Base-by-base conservation (phyloP, 2,329 filamentous ascomycete species). In the Microsporum canis region DNA sequence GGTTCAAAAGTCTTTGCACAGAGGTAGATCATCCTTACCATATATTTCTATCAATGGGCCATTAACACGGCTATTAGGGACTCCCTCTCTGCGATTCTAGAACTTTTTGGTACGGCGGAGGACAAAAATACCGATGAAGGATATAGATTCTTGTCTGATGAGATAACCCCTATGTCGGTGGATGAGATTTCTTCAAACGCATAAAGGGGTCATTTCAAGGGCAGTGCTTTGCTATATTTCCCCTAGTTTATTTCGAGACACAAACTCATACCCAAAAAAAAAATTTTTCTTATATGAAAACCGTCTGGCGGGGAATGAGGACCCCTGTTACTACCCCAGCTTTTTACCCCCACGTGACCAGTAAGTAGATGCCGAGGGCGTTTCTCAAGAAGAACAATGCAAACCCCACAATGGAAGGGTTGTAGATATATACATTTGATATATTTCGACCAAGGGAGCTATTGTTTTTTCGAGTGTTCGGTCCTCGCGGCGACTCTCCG, bases 1-100 rank as follows among this genome's bases (percentile, higher is more conserved):
- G 67, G 68, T 0, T 63, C 66, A 0, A 62, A 66, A 0, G 65
- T 63, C 17, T 49, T 71, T 31, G 36, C 60, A 10, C 17, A 47
- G n/a, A 60, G 64, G 58, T 58, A 59, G 60, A 51, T 27, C 8
- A 17, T 17, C 23, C 3, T 12, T 56, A 12, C 34, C 27, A 12
- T 29, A 49, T 31, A 36, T 57, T 14, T 57, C n/a, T 10, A 10
- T 17, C 7, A 36, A 27, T 12, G 33, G 5, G 12, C 6, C 34
- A 2, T 17, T 55, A 29, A 55, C 33, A 55, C 27, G 34, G 4
- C 29, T 36, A 55, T 23, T 49, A 64, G 63, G 51, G 63, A 64
- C 36, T 53, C 60, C n/a, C 39, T 62, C 6, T 41, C 47, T 17
- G 60, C 63, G 12, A 49, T 65, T 31, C 36, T 62, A 39, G 49